Evolutionary conservation across 2,329 filamentous ascomycete genomes (phyloP).

Genomic region (Claviceps monticola): DNA sequence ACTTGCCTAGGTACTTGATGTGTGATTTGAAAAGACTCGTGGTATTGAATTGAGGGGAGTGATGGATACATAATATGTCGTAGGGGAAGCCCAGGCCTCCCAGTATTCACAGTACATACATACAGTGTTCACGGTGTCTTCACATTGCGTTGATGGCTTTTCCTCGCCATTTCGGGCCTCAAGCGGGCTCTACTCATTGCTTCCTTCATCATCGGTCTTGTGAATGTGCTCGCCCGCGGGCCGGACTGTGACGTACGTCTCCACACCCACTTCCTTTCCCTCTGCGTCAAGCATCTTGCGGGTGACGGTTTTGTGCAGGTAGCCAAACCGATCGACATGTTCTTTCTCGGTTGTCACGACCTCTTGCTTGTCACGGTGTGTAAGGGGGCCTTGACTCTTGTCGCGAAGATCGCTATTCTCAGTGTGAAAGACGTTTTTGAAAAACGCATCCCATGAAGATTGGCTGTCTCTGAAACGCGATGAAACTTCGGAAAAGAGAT

Average conservation of each 20-base stretch:
- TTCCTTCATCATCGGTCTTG: neutral
- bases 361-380: slow-evolving; percentile 16
- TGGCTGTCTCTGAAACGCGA: slow-evolving; percentile 23
- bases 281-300: slow-evolving; percentile 26
- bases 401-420: slow-evolving; percentile 3
- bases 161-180: slow-evolving; percentile 8
- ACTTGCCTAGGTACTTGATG: too few relatives aligned
- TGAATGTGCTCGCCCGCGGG: slow-evolving; percentile 14
- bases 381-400: slow-evolving; percentile 4
- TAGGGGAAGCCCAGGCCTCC: neutral
- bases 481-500: slow-evolving; percentile 25
- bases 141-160: slow-evolving; percentile 19
- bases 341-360: slow-evolving; percentile 24
- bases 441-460: slow-evolving; percentile 27
- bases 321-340: slow-evolving; percentile 28
- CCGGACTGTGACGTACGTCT: slow-evolving; percentile 21
- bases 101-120: neutral
- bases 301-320: slow-evolving; percentile 27
- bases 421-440: slow-evolving; percentile 20
- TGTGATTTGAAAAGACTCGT: neutral
- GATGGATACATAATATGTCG: neutral
- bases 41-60: neutral
- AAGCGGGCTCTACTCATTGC: neutral
- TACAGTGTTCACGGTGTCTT: too few relatives aligned
- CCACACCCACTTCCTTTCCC: slow-evolving; percentile 26